A percentile compares a stretch with the other conserved stretches of the same genome.
Evolutionary conservation across 352 stramenopile genomes (phyloP).

Genomic region (Globisporangium carolinianum): DNA sequence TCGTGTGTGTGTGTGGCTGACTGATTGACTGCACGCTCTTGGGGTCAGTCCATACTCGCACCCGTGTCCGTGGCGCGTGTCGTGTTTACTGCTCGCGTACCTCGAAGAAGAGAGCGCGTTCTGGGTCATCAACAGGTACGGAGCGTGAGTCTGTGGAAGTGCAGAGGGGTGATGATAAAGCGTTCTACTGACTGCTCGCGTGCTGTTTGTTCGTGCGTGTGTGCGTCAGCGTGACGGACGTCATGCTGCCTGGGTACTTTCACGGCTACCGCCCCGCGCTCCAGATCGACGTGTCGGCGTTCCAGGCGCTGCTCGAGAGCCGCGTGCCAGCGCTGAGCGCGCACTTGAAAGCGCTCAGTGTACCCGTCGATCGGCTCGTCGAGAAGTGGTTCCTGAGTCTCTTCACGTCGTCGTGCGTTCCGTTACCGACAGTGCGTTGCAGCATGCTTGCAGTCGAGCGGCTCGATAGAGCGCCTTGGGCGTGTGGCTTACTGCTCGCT

Average conservation of each 20-base stretch:
- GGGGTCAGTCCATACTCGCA: slow-evolving; percentile 55
- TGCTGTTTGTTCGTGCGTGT: not conserved
- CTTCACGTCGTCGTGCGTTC: slow-evolving; percentile 60
- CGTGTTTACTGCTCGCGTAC: slow-evolving; percentile 62
- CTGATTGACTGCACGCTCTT: not conserved
- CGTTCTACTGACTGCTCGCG: not conserved
- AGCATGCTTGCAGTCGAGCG: not conserved
- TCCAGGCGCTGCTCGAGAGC: slow-evolving; percentile 43
- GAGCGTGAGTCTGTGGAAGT: not conserved
- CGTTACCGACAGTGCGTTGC: slow-evolving; percentile 53
- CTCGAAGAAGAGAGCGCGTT: slow-evolving; percentile 75
- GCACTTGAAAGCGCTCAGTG: slow-evolving; percentile 43
- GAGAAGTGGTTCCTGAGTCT: slow-evolving; percentile 75
- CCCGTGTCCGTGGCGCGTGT: slow-evolving; percentile 62
- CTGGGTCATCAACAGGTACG: slow-evolving; percentile 76
- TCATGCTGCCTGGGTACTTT: slow-evolving; percentile 68
- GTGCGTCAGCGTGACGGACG: slow-evolving; percentile 26
- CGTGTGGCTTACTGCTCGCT: not conserved
- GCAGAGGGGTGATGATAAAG: not conserved
- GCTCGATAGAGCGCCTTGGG: no score
- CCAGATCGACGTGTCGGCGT: slow-evolving; percentile 60
- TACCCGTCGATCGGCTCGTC: slow-evolving; percentile 43
- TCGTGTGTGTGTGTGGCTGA: no score
- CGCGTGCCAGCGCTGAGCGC: slow-evolving; percentile 41
- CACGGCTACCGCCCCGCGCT: slow-evolving; percentile 66